Percentiles rank a stretch among this genome's conserved stretches.
Evolutionary conservation across 2,329 filamentous ascomycete species (phyloP).

Genomic region (Tolypocladium ovalisporum): DNA sequence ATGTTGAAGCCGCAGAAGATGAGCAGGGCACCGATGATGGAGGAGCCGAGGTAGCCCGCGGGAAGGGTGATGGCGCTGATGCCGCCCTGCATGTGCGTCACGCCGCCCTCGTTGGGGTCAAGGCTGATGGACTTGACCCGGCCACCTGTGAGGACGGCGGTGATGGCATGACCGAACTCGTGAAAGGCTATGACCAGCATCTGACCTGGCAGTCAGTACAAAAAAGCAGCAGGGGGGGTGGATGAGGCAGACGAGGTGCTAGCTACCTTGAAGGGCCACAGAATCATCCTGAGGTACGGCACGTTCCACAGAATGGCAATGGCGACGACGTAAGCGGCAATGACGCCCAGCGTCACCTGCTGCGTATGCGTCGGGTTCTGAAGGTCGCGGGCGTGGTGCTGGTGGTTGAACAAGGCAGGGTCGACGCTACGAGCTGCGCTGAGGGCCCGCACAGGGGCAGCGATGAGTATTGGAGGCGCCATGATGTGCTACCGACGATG

Average conservation of each 20-base stretch:
- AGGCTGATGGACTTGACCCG: constrained; percentile 64
- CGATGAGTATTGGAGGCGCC: background rate
- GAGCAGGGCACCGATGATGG: constrained; percentile 64
- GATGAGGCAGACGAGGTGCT: constrained; percentile 5
- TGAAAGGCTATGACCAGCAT: constrained; percentile 81
- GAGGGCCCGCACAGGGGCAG: background rate
- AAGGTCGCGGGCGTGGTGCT: constrained; percentile 33
- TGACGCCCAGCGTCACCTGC: constrained; percentile 58
- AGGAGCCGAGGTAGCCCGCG: constrained; percentile 68
- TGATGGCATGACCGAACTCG: constrained; percentile 67
- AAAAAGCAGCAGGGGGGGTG: background rate
- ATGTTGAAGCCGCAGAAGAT: constrained; percentile 77
- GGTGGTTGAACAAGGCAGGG: background rate
- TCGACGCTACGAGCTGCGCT: background rate
- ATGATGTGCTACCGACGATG: background rate
- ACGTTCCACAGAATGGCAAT: constrained; percentile 74
- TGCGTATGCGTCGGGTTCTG: constrained; percentile 55
- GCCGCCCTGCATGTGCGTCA: constrained; percentile 67
- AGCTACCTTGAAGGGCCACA: constrained; percentile 75
- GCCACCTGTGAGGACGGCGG: constrained; percentile 61
- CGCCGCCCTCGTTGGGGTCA: constrained; percentile 68
- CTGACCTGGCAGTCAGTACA: constrained; percentile 23
- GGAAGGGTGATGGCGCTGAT: constrained; percentile 61
- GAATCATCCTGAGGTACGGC: constrained; percentile 60
- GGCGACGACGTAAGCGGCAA: constrained; percentile 58